Evolutionary conservation across 208 protist species (phyloP).

Genomic region (Leptomonas pyrrhocoris): DNA sequence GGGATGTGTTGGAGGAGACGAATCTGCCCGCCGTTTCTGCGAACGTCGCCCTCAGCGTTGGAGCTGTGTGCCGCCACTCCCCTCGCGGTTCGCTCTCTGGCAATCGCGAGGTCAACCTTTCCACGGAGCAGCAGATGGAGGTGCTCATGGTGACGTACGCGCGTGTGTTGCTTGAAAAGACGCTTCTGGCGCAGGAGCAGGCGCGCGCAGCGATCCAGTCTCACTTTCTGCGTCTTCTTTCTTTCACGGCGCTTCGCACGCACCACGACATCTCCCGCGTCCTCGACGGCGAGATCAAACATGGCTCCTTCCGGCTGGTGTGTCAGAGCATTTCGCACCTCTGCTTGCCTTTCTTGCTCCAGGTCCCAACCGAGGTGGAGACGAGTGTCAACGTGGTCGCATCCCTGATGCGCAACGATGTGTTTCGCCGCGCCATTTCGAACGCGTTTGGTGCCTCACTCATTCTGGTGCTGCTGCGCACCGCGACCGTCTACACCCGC

Average conservation of each 20-base stretch:
- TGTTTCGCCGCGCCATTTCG: slow-evolving; percentile 37
- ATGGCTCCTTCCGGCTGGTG: slow-evolving; percentile 46
- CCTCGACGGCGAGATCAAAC: slow-evolving; percentile 46
- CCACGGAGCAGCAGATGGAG: slow-evolving; percentile 66
- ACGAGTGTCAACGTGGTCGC: slow-evolving; percentile 54
- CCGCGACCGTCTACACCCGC: slow-evolving; percentile 63
- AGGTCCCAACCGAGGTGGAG: slow-evolving; percentile 42
- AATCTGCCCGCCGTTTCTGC: slow-evolving; percentile 20
- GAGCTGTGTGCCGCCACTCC: slow-evolving; percentile 35
- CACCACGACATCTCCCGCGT: slow-evolving; percentile 38
- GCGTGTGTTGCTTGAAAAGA: slow-evolving; percentile 71
- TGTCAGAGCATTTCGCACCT: slow-evolving; percentile 60
- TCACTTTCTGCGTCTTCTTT: slow-evolving; percentile 55
- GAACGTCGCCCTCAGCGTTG: slow-evolving; percentile 40
- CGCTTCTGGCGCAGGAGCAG: slow-evolving; percentile 54
- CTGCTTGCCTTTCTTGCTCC: slow-evolving; percentile 41
- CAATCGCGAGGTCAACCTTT: slow-evolving; percentile 32
- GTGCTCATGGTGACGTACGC: slow-evolving; percentile 80
- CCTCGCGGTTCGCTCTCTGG: slow-evolving; percentile 1
- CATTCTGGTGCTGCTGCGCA: slow-evolving; percentile 63
- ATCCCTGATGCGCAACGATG: slow-evolving; percentile 43
- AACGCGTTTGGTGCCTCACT: slow-evolving; percentile 64
- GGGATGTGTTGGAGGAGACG: slow-evolving; percentile 21
- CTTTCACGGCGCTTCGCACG: slow-evolving; percentile 66
- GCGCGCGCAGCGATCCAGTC: slow-evolving; percentile 42